Conservation (phyloP, 202 grass and related monocot genomes). For the Cymbopogon flexuosus region DNA sequence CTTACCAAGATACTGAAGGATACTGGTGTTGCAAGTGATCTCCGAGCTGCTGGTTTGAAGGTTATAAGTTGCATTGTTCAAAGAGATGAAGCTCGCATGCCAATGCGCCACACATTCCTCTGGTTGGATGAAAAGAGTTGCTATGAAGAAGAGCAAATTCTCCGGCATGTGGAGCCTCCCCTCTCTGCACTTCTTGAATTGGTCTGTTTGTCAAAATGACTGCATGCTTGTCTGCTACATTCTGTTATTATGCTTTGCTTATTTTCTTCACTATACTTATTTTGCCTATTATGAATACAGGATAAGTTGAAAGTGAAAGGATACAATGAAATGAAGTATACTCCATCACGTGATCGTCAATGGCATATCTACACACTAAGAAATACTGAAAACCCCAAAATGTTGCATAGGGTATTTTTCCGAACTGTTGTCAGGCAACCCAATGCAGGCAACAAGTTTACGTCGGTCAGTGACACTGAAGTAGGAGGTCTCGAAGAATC, state of each 20-base stretch:
- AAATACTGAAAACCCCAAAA: constrained; percentile 61
- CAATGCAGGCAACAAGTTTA: constrained; percentile 42
- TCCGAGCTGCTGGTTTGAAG: constrained; percentile 47
- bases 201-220: constrained; percentile 32
- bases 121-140: constrained; percentile 53
- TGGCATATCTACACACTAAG: constrained; percentile 73
- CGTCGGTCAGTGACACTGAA: constrained; percentile 33
- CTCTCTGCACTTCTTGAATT: constrained; percentile 69
- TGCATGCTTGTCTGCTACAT: constrained; percentile 20
- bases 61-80: constrained; percentile 68
- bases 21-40: constrained; percentile 38
- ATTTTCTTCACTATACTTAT: constrained; percentile 15
- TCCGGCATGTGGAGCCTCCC: constrained; percentile 75
- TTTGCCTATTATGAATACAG: constrained; percentile 35
- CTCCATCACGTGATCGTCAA: constrained; percentile 72
- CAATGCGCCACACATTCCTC: constrained; percentile 63
- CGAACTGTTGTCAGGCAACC: constrained; percentile 69
- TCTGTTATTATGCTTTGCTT: constrained; percentile 14
- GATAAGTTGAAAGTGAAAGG: constrained; percentile 74
- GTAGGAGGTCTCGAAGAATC: constrained; percentile 33
- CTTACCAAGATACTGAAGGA: constrained; percentile 44
- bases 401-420: constrained; percentile 71
- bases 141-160: constrained; percentile 65
- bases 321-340: constrained; percentile 68
- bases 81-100: constrained; percentile 51